phyloP scores from a whole-genome alignment of 108 stramenopile genomes.

The Cyclotella choctawhatcheeana region DNA sequence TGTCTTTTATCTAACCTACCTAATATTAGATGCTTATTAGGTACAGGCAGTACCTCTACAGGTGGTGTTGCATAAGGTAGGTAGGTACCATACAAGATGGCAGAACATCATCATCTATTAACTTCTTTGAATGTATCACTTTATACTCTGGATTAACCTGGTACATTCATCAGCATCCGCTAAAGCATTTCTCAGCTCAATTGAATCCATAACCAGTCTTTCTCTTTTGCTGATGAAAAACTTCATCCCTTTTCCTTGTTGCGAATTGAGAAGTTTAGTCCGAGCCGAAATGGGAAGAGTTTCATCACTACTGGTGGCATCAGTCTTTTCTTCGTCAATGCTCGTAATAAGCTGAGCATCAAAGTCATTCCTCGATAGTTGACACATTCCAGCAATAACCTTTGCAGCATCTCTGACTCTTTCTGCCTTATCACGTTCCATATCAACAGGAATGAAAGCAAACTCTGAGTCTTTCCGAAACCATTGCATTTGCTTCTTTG shows the following conservation, averaged over 20 bases:
- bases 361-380: slow-evolving; percentile 62
- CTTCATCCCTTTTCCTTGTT: slow-evolving; percentile 86
- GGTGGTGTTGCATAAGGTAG: no score
- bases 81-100: no score
- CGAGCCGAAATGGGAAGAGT: slow-evolving; percentile 43
- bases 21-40: no score
- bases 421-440: slow-evolving; percentile 44
- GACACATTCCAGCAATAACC: slow-evolving; percentile 55
- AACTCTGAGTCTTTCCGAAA: slow-evolving; percentile 85
- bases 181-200: slow-evolving; percentile 55
- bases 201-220: slow-evolving; percentile 49
- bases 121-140: no score
- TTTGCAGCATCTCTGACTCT: slow-evolving; percentile 57
- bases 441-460: slow-evolving; percentile 76
- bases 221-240: slow-evolving; percentile 72
- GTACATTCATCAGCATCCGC: slow-evolving; percentile 71
- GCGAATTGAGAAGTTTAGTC: slow-evolving; percentile 64
- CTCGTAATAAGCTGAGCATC: slow-evolving; percentile 52
- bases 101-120: no score
- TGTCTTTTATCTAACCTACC: no score
- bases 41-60: no score
- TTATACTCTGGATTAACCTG: slow-evolving; percentile 27
- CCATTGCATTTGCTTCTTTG: slow-evolving; percentile 96
- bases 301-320: neutral
- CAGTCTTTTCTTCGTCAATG: slow-evolving; percentile 9